Evolutionary conservation across 345 rosid genomes (phyloP).

Genomic region (Salix arbutifolia): DNA sequence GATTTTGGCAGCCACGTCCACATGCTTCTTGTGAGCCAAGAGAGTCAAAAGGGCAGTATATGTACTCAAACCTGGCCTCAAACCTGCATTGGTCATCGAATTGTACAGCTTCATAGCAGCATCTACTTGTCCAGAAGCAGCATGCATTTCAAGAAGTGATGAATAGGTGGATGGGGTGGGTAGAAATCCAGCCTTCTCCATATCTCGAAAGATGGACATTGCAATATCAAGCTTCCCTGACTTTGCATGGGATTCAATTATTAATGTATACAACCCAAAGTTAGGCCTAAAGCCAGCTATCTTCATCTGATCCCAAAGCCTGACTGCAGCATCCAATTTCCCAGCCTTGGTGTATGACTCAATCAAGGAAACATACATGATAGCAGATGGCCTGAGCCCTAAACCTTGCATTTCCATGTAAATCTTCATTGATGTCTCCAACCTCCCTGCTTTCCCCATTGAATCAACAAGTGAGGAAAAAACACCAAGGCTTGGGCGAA

Average conservation of each 20-base stretch:
- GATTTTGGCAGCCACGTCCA: slow-evolving; percentile 89
- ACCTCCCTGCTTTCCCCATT: slow-evolving; percentile 94
- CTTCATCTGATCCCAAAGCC: slow-evolving; percentile 96
- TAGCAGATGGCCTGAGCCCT: slow-evolving; percentile 77
- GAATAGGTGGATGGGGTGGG: slow-evolving; percentile 93
- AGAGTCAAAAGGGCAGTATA: slow-evolving; percentile 73
- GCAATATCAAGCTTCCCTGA: slow-evolving; percentile 95
- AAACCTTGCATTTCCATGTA: slow-evolving; percentile 80
- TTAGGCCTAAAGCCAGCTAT: slow-evolving; percentile 79
- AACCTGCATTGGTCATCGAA: slow-evolving; percentile 87
- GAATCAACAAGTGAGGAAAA: slow-evolving; percentile 92
- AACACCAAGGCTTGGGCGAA: slow-evolving; percentile 54
- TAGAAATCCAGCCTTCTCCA: slow-evolving; percentile 92
- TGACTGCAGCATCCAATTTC: slow-evolving; percentile 74
- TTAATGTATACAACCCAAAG: slow-evolving; percentile 75
- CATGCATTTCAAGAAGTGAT: slow-evolving; percentile 91
- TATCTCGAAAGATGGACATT: slow-evolving; percentile 71
- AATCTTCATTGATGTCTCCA: slow-evolving; percentile 86
- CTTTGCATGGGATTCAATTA: slow-evolving; percentile 89
- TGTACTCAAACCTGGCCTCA: slow-evolving; percentile 87
- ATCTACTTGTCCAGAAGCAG: slow-evolving; percentile 88
- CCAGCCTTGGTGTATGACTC: slow-evolving; percentile 92
- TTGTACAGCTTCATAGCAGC: slow-evolving; percentile 89
- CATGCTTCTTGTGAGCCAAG: slow-evolving; percentile 83
- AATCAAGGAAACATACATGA: slow-evolving; percentile 76